Evolutionary conservation across 164 flowering plant species (phyloP), one percentile per base, ranked within the genome.

Genomic region (Umbilicus rupestris): DNA sequence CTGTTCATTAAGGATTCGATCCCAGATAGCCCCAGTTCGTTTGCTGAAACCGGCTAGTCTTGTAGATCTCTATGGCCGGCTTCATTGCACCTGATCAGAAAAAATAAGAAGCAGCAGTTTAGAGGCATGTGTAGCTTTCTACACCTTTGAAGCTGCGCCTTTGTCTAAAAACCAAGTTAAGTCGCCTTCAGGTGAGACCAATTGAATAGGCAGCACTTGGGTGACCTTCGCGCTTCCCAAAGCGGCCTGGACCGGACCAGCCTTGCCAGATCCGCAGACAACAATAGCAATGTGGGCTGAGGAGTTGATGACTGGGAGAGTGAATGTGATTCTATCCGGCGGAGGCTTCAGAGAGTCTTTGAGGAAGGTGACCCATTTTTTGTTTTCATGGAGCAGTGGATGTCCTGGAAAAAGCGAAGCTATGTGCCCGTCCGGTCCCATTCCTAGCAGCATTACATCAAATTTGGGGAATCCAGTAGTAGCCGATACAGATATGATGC

Each of bases 381-480:
- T 20, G 6, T 74, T 78, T 78, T 87, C 93, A 6, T 82, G 67
- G 59, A 83, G 42, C 22, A 85, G 88, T 65, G 84, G 85, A 72
- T 89, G 96, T 11, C 89, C 87, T 0, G 96, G 96, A 63, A 89
- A 89, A 15, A 87, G 79, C 33, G 89, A 87, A 49, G 90, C 96
- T 8, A 89, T 81, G 64, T 89, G 96, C 17, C 96, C 96, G 73
- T 90, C 96, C 7, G 96, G 94, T 12, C 96, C 96, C 92, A 90
- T 87, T 14, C 96, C 96, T 62, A 90, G 68, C 28, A 86, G 83
- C 83, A 85, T 83, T 66, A 85, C 82, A 76, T 90, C 92, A 45
- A 87, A 90, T 73, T 86, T 86, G 17, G 96, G 96, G 42, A 87
- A 84, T 8, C 84, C 85, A 63, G 28, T 81, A 15, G 68, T 62